Conservation (phyloP, 352 stramenopile species). For the Pythium graminicola region DNA sequence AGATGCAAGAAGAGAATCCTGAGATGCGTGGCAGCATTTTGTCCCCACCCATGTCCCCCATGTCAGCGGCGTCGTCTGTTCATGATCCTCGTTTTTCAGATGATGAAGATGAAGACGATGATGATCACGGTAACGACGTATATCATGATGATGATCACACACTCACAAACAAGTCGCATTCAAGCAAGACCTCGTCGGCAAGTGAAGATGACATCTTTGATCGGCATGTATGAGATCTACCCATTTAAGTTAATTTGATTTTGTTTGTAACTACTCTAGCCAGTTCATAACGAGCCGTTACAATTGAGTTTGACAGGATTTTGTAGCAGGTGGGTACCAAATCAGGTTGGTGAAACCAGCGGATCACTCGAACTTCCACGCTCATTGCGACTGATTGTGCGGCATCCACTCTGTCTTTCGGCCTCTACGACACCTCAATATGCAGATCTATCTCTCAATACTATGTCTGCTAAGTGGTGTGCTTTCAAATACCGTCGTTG, state of each 20-base stretch:
- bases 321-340: slow-evolving; percentile 6
- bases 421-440: not conserved
- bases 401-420: not conserved
- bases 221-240: not conserved
- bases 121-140: slow-evolving; percentile 33
- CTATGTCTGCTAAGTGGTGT: slow-evolving; percentile 16
- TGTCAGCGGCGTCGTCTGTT: slow-evolving; percentile 29
- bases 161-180: not conserved
- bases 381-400: not conserved
- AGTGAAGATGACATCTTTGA: not conserved
- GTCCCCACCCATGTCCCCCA: slow-evolving; percentile 29
- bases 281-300: slow-evolving; percentile 14
- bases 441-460: slow-evolving; percentile 2
- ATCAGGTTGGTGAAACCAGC: slow-evolving; percentile 11
- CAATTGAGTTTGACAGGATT: slow-evolving; percentile 20
- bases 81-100: slow-evolving; percentile 42
- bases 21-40: slow-evolving; percentile 48
- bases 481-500: not conserved
- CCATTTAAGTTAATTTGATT: slow-evolving; percentile 14
- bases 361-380: not conserved
- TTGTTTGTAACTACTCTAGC: not conserved
- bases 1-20: slow-evolving; percentile 49
- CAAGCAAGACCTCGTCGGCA: not conserved
- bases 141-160: slow-evolving; percentile 5
- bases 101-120: slow-evolving; percentile 46